Evolutionary conservation across 352 stramenopile species (phyloP), one percentile per base, ranked within the genome.

Genomic region (Phytopythium chamaehyphon): DNA sequence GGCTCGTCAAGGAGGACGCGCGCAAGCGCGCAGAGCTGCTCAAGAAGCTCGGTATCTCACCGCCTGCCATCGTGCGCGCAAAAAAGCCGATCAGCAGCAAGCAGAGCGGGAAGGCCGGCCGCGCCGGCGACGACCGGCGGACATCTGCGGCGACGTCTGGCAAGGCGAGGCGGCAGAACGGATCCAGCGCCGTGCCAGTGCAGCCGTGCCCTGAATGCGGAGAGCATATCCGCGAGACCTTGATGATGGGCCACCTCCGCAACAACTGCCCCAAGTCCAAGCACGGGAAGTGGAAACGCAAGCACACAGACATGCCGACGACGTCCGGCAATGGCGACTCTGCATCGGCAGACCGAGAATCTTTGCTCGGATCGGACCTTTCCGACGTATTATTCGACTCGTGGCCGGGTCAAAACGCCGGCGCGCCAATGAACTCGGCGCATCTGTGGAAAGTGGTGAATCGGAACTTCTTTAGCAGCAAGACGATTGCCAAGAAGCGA

Each of bases 401-500:
- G 12, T 95, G 85, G 85, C 83, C 83, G 0, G 80, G 80, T 2
- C 76, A 93, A 54, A 76, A 62, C 36, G 76, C 77, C 24, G 85
- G 85, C 0, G 76, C 66, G 18, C 65, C 76, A 0, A 82, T 95
- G 67, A 76, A 93, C 43, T 78, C 82, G 23, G 85, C 83, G 19
- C 71, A 83, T 54, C 84, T 93, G 40, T 95, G 85, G 85, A 80
- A 74, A 31, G 63, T 88, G 16, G 52, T 95, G 15, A 69, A 86
- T 24, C 71, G 51, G 14, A 61, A 83, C 26, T 95, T 90, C 47
- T 95, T 79, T 52, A 82, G 59, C 37, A 80, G 59, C 44, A 86
- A 76, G 23, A 40, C 63, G 18, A 55, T 93, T 2, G 60, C 76
- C 42, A 91, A 89, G 65, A 79, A 83, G 19, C 73, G 76, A 10